A percentile compares a stretch with the other conserved stretches of the same genome.
Conservation (phyloP, 1,139 yeast genomes). For the Lodderomyces metapsilosis region DNA sequence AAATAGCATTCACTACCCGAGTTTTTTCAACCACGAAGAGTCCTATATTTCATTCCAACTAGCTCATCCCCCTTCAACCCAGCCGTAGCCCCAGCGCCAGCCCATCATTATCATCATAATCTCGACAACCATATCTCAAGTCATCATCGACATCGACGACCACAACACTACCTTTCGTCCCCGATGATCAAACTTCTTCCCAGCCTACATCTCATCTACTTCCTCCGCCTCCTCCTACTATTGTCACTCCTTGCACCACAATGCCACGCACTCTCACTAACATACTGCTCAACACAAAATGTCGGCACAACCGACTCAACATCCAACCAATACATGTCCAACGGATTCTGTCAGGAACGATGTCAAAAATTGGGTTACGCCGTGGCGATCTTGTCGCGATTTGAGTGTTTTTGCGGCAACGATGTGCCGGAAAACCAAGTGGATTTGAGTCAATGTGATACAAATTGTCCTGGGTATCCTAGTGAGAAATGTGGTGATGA, state of each 20-base stretch:
- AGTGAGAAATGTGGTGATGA: conserved; percentile 32
- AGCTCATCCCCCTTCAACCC: too few relatives aligned
- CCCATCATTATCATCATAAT: too few relatives aligned
- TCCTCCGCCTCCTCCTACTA: background rate
- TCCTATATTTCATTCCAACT: too few relatives aligned
- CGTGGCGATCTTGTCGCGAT: conserved; percentile 53
- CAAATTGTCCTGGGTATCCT: conserved; percentile 50
- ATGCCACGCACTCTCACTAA: conserved; percentile 14
- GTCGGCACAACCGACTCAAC: conserved; percentile 16
- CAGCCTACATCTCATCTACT: background rate
- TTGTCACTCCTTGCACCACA: conserved; percentile 8
- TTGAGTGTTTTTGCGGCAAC: conserved; percentile 63
- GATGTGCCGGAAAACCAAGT: conserved; percentile 44
- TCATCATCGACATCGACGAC: background rate
- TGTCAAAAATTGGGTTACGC: conserved; percentile 49
- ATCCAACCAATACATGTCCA: conserved; percentile 38
- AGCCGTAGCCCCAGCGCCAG: too few relatives aligned
- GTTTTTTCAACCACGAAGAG: too few relatives aligned
- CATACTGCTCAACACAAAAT: conserved; percentile 49
- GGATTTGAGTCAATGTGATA: conserved; percentile 36
- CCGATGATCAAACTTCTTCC: background rate
- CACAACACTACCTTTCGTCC: background rate
- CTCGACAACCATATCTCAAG: too few relatives aligned
- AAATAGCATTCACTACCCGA: too few relatives aligned
- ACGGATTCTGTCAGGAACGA: conserved; percentile 51